Evolutionary conservation across 495 filamentous ascomycete species (phyloP), one percentile per base, ranked within the genome.

Genomic region (Neurospora hispaniola): DNA sequence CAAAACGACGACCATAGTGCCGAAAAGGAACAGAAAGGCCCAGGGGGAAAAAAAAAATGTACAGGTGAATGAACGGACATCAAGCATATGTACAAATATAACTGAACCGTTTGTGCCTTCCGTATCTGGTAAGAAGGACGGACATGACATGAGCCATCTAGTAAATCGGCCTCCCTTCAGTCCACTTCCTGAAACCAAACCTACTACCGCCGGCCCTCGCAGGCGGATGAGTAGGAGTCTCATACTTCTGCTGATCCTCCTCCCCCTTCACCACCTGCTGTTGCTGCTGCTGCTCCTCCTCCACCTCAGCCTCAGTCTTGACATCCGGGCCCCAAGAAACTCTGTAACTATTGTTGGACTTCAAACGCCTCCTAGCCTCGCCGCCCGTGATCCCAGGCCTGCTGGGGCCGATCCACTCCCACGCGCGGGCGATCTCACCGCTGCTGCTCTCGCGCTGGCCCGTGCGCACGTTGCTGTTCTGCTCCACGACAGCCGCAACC

Each of bases 401-500:
- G 40, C 74, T 82, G 10, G 89, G 86, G 0, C 96, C 96, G 79
- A 97, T 94, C 96, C 96, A 99, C 79, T 97, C 95, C 96, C 96
- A 99, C 20, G 92, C 90, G 69, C 93, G 87, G 16, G 92, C 90
- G 70, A 98, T 88, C 79, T 99, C 96, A 20, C 96, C 96, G 74
- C 87, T 92, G 69, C 89, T 86, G 54, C 90, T 87, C 82, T 98
- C 94, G 27, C 94, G 86, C 73, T 96, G 91, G 35, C 91, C 89
- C 0, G 93, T 91, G 42, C 96, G 88, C 9, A 99, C 92, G 77
- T 99, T 99, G 71, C 93, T 90, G 77, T 99, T 99, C 77, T 88
- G 89, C 83, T 98, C 96, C 3, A 99, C 94, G 54, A 98, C 90
- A 35, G 84, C 87, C 72, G 88, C 86, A 42, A 99, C 96, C 42